These are phyloP conservation scores for Penicillium sp. DNA, from an alignment of 2,329 filamentous ascomycete genomes.

Conservation along the genomic window DNA sequence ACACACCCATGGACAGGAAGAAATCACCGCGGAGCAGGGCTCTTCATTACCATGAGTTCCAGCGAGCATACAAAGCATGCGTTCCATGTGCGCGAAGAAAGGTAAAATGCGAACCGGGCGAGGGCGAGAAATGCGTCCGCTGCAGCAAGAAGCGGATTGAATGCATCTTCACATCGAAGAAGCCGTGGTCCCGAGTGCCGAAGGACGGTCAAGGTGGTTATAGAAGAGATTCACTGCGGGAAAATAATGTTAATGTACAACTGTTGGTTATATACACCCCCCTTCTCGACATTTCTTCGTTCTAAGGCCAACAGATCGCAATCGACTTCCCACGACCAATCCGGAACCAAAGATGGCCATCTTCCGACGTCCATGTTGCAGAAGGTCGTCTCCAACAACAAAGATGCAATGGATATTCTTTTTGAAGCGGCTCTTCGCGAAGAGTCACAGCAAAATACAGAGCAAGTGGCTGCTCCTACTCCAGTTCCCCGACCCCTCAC, in stretches of 20 bases:
- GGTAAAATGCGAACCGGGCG: slow-evolving; percentile 48
- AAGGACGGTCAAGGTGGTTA: not conserved
- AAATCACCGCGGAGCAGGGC: slow-evolving; percentile 20
- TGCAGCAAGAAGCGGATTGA: slow-evolving; percentile 49
- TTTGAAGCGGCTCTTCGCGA: slow-evolving; percentile 50
- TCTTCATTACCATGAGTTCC: slow-evolving; percentile 38
- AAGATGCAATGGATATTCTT: slow-evolving; percentile 55
- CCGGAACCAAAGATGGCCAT: slow-evolving; percentile 17
- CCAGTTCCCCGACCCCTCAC: slow-evolving; percentile 12
- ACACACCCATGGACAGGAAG: slow-evolving; percentile 8
- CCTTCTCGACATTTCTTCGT: not conserved
- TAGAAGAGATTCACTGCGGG: not conserved
- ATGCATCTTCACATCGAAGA: slow-evolving; percentile 42
- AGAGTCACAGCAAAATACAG: slow-evolving; percentile 32
- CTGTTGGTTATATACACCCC: not conserved
- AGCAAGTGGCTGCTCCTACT: not conserved
- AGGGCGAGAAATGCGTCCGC: slow-evolving; percentile 40
- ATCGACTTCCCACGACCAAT: not conserved
- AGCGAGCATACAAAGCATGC: slow-evolving; percentile 54
- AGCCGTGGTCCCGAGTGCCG: slow-evolving; percentile 28
- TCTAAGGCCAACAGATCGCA: not conserved
- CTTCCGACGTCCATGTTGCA: slow-evolving; percentile 49
- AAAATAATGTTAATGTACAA: not conserved
- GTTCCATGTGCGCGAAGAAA: slow-evolving; percentile 52
- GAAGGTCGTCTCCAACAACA: slow-evolving; percentile 55